Conservation (phyloP, 805 yeast genomes). For the Schwanniomyces pseudopolymorphus region DNA sequence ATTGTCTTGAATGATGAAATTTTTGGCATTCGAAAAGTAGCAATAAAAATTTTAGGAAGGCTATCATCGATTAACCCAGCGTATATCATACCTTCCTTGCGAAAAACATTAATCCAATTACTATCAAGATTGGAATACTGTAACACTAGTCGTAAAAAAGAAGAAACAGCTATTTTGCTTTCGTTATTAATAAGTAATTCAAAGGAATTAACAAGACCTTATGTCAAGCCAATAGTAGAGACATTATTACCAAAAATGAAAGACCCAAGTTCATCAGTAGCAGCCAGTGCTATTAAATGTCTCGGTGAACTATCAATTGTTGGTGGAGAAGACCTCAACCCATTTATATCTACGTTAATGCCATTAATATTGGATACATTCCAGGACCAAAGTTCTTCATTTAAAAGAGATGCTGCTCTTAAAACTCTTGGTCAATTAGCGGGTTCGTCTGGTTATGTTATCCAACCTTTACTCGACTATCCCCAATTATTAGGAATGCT, state of each 20-base stretch:
- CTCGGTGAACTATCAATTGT: conserved; percentile 87
- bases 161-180: conserved; percentile 79
- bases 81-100: conserved; percentile 86
- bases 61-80: conserved; percentile 89
- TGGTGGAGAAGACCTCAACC: conserved; percentile 80
- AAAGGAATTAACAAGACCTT: conserved; percentile 81
- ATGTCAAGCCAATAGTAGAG: conserved; percentile 86
- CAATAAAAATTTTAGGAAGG: conserved; percentile 79
- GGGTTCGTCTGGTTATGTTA: conserved; percentile 90
- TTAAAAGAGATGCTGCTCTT: conserved; percentile 86
- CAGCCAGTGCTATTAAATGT: conserved; percentile 81
- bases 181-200: conserved; percentile 76
- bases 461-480: conserved; percentile 87
- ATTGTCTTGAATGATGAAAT: conserved; percentile 91
- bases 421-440: conserved; percentile 86
- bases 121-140: conserved; percentile 85
- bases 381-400: conserved; percentile 88
- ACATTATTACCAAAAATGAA: conserved; percentile 75
- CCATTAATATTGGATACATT: conserved; percentile 83
- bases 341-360: conserved; percentile 75
- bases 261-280: conserved; percentile 75
- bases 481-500: conserved; percentile 85
- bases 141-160: conserved; percentile 69
- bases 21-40: conserved; percentile 76
- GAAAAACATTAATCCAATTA: conserved; percentile 83